Percentiles rank a stretch among this genome's conserved stretches.
These are phyloP conservation scores for Gyrodon lividus DNA, from an alignment of 768 basidiomycete genomes.

Conservation along the genomic window DNA sequence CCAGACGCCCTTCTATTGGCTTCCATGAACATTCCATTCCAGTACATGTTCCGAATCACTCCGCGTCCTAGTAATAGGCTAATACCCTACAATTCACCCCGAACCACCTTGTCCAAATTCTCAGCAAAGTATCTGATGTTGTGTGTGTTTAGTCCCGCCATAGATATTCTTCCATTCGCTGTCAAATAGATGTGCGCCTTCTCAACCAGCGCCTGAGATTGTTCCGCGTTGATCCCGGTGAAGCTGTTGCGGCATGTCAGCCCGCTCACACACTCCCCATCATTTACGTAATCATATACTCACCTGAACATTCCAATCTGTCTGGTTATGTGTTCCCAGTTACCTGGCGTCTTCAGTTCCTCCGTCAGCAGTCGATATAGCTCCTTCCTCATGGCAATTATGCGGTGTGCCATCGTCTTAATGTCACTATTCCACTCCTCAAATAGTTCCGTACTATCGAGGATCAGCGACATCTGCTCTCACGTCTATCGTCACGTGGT, in stretches of 20 bases:
- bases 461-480: slow-evolving; percentile 69
- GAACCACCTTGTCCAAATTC: slow-evolving; percentile 65
- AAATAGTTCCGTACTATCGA: slow-evolving; percentile 73
- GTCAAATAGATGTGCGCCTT: slow-evolving; percentile 86
- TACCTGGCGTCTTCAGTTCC: slow-evolving; percentile 82
- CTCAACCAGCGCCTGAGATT: slow-evolving; percentile 67
- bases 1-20: slow-evolving; percentile 5
- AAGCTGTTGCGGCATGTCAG: slow-evolving; percentile 50
- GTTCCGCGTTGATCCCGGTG: slow-evolving; percentile 71
- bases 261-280: background rate
- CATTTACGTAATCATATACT: slow-evolving; percentile 13
- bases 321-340: slow-evolving; percentile 92
- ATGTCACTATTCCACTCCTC: slow-evolving; percentile 91
- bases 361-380: slow-evolving; percentile 67
- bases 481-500: background rate
- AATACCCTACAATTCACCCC: slow-evolving; percentile 38
- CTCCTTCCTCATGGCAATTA: slow-evolving; percentile 87
- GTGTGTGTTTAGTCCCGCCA: slow-evolving; percentile 84
- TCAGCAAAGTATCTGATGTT: slow-evolving; percentile 80
- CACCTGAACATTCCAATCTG: slow-evolving; percentile 99
- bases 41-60: background rate
- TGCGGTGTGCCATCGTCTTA: slow-evolving; percentile 70
- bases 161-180: slow-evolving; percentile 85
- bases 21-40: slow-evolving; percentile 13
- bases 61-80: too few relatives aligned